Base-by-base conservation (phyloP, 192 early-diverging fungal genomes). In the Chytriomyces sp. region DNA sequence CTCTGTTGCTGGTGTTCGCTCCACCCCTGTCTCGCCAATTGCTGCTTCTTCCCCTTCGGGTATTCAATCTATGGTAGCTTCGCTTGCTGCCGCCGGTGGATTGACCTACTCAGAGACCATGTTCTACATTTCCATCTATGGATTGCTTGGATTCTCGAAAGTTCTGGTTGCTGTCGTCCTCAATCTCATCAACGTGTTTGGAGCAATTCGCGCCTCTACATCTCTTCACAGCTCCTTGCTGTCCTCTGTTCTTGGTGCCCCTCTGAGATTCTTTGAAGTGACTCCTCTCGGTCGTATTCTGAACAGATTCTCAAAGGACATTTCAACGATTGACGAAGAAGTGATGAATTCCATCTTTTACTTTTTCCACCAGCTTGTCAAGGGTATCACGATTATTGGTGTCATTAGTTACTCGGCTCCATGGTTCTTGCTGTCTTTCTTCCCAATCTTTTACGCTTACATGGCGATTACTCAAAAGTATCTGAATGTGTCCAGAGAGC, bases 251-350 rank as follows among this genome's bases (percentile, higher is more conserved):
- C 66, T 81, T 16, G 53, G 64, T 9, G 85, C 83, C 13, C 86
- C 85, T 10, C 79, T 87, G 77, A 62, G 76, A 3, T 87, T 85
- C 61, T 87, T 72, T 67, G 85, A 85, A 47, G 76, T 75, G 11
- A 85, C 83, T 5, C 85, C 85, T 9, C 50, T 86, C 0, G 85
- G 92, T 20, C 81, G 89, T 23, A 89, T 93, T 49, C 47, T 91
- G 79, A 97, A 95, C 82, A 84, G 95, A 50, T 97, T 97, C 77
- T 92, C 92, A 44, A 91, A 92, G n/a, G 95, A 98, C 82, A 89
- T 97, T 60, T 93, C 92, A 73, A 50, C 77, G 13, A 48, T 83
- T 77, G 45, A 50, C 73, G 44, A 63, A 83, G 57, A 86, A 53
- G 78, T 79, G 23, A 62, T 86, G 50, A 64, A 69, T 20, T 82